phyloP scores from a whole-genome alignment of 2,329 filamentous ascomycete genomes.

The Chaetomiaceae sp. region DNA sequence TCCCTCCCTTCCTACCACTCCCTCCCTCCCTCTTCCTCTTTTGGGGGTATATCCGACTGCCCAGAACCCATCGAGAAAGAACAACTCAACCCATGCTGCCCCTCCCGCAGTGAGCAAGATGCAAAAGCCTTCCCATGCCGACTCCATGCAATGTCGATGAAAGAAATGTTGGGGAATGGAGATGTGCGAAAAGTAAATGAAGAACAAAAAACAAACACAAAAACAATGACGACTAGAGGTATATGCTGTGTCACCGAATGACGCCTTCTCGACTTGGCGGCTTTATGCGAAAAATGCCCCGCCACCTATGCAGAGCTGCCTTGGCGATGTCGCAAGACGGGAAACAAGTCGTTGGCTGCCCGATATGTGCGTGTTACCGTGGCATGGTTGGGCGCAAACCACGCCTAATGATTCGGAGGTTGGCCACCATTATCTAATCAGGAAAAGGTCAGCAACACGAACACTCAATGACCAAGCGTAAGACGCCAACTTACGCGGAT shows the following conservation, averaged over 20 bases:
- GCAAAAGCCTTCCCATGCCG: constrained; percentile 15
- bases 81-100: constrained; percentile 8
- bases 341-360: neutral
- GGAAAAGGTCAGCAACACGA: constrained; percentile 10
- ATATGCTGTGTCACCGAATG: neutral
- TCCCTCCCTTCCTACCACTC: neutral
- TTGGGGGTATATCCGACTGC: constrained; percentile 17
- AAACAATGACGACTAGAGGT: neutral
- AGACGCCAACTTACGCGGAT: constrained; percentile 44
- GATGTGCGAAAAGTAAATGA: neutral
- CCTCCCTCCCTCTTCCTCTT: constrained; percentile 5
- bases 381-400: neutral
- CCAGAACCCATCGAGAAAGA: constrained; percentile 8
- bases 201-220: neutral
- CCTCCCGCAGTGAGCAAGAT: constrained; percentile 9
- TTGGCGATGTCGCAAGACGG: neutral
- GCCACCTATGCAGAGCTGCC: neutral
- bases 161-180: constrained; percentile 1
- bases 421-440: constrained; percentile 29
- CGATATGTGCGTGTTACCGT: neutral
- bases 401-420: constrained; percentile 8
- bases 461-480: neutral
- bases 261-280: too few relatives aligned
- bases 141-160: constrained; percentile 14
- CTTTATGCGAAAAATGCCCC: neutral